Percentiles rank a stretch among this genome's conserved stretches.
These are phyloP conservation scores for Pascua guehoae DNA, from an alignment of 1,284 basidiomycete genomes.

Conservation along the genomic window DNA sequence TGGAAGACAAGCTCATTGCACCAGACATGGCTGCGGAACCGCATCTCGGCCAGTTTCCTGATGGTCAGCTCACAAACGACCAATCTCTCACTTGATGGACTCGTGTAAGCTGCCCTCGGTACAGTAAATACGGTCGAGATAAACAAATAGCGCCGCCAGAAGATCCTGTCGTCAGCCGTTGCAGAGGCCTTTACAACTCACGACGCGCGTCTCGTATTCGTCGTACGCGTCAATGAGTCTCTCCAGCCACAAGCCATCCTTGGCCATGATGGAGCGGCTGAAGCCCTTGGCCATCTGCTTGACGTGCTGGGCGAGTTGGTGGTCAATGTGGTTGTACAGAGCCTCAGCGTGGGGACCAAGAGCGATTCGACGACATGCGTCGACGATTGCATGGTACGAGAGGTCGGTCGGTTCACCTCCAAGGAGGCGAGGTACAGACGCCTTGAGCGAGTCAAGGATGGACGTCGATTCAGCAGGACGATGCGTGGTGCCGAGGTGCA, in stretches of 20 bases:
- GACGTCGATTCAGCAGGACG: constrained; percentile 9
- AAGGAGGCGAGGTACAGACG: no score
- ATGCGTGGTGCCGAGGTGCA: constrained; percentile 18
- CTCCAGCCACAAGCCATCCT: constrained; percentile 30
- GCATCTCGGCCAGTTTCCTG: constrained; percentile 47
- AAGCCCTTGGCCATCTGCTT: constrained; percentile 24
- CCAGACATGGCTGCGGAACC: constrained; percentile 58
- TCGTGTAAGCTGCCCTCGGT: constrained; percentile 26
- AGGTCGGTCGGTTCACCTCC: no score
- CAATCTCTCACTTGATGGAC: constrained; percentile 29
- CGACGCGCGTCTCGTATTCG: constrained; percentile 25
- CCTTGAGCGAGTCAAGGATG: no score
- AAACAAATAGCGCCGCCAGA: constrained; percentile 41
- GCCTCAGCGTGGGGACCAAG: not conserved
- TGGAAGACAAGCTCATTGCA: constrained; percentile 53
- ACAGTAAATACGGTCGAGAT: constrained; percentile 43
- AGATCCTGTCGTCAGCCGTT: constrained; percentile 24
- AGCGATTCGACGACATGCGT: no score
- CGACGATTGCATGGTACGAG: no score
- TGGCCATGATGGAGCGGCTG: constrained; percentile 26
- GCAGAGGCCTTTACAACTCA: constrained; percentile 11
- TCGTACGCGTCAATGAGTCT: constrained; percentile 28
- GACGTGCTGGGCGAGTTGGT: constrained; percentile 23
- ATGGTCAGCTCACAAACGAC: constrained; percentile 1
- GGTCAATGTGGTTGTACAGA: constrained; percentile 24